Base-by-base conservation (phyloP, 1,284 basidiomycete species). In the Marasmius oreades region DNA sequence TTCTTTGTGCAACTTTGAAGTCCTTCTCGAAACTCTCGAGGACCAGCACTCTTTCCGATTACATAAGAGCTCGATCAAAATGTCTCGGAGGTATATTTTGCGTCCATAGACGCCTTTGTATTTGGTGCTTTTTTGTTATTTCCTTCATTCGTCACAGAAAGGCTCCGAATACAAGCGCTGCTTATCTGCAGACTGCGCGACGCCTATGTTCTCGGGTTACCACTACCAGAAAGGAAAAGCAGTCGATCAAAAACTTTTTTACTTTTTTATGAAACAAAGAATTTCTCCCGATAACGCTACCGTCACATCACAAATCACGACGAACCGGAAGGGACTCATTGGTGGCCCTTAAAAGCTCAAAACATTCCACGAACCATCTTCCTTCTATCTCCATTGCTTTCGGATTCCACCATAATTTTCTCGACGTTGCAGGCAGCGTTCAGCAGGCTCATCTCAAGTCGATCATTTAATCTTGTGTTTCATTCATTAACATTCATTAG, bases 351-450 rank as follows among this genome's bases (percentile, higher is more conserved):
- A 62, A 59, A 62, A 58, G 59, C 42, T 39, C 55, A 54, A 62
- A 55, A 53, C 52, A 26, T 52, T 26, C 28, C 48, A 48, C 18
- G 46, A 46, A 43, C 20, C 31, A 59, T 59, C 57, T 39, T 52
- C 43, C 39, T 42, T 58, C 34, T 43, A 53, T 48, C 45, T 46
- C 23, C 36, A 26, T 55, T 18, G 36, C 34, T 46, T 36, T 34
- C 46, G 16, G 45, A 48, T 54, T 42, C 47, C 48, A 51, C 37
- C 24, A 48, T 55, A 56, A 57, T 59, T 56, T 56, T 61, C 57
- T 46, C 50, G 52, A 55, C 65, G 67, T 66, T 69, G 69, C 69
- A 60, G 69, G 64, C 69, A 69, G 53, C 65, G 61, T 64, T 61
- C 57, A 55, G 39, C 39, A 42, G 39, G 20, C n/a, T 42, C 20